These are phyloP conservation scores for Actinomortierella ambigua DNA, from an alignment of 371 early-diverging fungal genomes.

Conservation along the genomic window DNA sequence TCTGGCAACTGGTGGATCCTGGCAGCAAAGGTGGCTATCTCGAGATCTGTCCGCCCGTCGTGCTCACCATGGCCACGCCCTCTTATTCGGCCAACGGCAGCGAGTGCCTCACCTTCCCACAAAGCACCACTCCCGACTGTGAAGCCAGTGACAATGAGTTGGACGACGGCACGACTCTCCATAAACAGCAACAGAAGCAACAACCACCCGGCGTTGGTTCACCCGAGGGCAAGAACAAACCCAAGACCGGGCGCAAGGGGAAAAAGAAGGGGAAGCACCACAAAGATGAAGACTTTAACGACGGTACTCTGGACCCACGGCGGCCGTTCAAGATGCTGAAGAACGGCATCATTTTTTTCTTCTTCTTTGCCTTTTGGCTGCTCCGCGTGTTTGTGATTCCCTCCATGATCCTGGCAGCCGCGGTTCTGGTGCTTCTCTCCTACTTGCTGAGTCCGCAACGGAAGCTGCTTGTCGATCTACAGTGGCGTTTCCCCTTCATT, in stretches of 20 bases:
- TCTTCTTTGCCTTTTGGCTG: conserved; percentile 36
- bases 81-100: too few relatives aligned
- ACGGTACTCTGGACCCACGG: conserved; percentile 22
- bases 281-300: not conserved
- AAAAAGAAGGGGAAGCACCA: too few relatives aligned
- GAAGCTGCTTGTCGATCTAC: conserved; percentile 39
- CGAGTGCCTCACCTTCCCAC: too few relatives aligned
- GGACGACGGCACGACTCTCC: too few relatives aligned
- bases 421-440: conserved; percentile 36
- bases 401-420: conserved; percentile 38
- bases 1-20: conserved; percentile 32
- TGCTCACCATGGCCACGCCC: conserved; percentile 4
- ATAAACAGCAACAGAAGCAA: too few relatives aligned
- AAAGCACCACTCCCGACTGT: too few relatives aligned
- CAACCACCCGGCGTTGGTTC: too few relatives aligned
- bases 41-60: conserved; percentile 23
- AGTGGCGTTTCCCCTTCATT: conserved; percentile 45
- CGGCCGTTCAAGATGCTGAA: conserved; percentile 34
- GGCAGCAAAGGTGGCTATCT: conserved; percentile 20
- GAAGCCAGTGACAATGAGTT: too few relatives aligned
- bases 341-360: conserved; percentile 16
- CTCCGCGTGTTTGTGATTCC: conserved; percentile 41
- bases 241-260: too few relatives aligned
- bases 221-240: too few relatives aligned
- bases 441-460: conserved; percentile 46